Conservation (phyloP, 2,329 filamentous ascomycete species). For the Hypomyces rosellus region DNA sequence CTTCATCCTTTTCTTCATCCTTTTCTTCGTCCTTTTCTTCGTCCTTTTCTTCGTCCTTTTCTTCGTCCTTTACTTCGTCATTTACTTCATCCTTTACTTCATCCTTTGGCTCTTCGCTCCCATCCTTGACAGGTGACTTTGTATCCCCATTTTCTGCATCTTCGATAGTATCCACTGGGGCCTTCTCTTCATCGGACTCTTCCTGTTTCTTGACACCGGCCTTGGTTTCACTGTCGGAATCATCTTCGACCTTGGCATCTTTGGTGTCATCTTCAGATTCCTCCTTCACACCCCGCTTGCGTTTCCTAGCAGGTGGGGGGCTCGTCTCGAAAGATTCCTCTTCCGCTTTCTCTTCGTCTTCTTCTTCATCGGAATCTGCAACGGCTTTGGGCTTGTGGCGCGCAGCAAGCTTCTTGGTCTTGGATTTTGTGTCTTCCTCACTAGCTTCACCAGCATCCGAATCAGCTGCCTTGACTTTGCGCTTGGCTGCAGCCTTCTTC, state of each 20-base stretch:
- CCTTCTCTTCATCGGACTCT: conserved; percentile 6
- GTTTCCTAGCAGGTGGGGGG: conserved; percentile 5
- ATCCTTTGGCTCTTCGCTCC: not conserved
- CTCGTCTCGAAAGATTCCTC: conserved; percentile 5
- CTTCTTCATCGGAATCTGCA: conserved; percentile 1
- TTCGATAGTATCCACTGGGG: not conserved
- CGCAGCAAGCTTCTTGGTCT: not conserved
- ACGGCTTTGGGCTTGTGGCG: not conserved
- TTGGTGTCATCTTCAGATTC: conserved; percentile 11
- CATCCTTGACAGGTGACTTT: conserved; percentile 6
- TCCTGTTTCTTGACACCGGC: conserved; percentile 4
- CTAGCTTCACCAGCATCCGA: not conserved
- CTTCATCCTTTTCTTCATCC: conserved; percentile 15
- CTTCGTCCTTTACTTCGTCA: conserved; percentile 15
- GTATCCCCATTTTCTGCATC: conserved; percentile 9
- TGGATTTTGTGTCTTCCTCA: conserved; percentile 1
- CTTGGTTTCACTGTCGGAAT: not conserved
- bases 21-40: not conserved
- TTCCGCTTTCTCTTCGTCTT: conserved; percentile 5
- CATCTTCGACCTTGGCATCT: not conserved
- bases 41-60: conserved; percentile 31
- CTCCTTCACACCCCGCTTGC: conserved; percentile 11
- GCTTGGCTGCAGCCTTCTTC: conserved; percentile 10
- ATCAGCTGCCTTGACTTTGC: conserved; percentile 10
- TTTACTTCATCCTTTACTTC: conserved; percentile 13